Conservation (phyloP, 257 asterid genomes). For the Gentiana dahurica region DNA sequence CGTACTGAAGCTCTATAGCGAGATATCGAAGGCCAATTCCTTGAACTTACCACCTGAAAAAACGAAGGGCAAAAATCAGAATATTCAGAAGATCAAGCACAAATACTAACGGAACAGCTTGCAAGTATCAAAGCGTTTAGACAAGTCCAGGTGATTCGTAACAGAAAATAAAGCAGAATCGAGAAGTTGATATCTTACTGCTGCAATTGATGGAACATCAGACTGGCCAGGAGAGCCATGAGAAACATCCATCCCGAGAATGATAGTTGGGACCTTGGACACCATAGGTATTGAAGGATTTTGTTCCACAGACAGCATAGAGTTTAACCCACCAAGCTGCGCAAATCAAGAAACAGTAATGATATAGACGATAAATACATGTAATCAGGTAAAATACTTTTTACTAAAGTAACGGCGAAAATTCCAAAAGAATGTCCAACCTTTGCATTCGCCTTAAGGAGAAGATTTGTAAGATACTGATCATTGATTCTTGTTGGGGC, state of each 20-base stretch:
- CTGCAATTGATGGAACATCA: slow-evolving; percentile 92
- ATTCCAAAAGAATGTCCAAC: slow-evolving; percentile 18
- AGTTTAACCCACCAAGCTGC: slow-evolving; percentile 90
- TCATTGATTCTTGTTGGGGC: slow-evolving; percentile 66
- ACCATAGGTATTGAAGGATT: slow-evolving; percentile 55
- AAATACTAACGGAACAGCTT: too few species aligned
- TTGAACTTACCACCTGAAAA: slow-evolving; percentile 79
- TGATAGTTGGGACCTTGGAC: slow-evolving; percentile 67
- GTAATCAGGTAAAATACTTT: too few species aligned
- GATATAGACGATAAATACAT: too few species aligned
- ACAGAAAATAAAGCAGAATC: not conserved
- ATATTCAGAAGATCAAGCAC: too few species aligned
- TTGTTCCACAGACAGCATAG: slow-evolving; percentile 51
- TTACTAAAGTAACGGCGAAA: too few species aligned
- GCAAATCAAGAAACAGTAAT: not conserved
- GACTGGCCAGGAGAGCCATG: slow-evolving; percentile 98
- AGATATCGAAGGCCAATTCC: slow-evolving; percentile 90
- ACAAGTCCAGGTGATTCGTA: too few species aligned
- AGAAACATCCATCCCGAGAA: slow-evolving; percentile 94
- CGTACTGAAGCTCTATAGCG: slow-evolving; percentile 85
- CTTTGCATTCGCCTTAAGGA: slow-evolving; percentile 84
- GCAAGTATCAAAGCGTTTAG: too few species aligned
- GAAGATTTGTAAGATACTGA: slow-evolving; percentile 67
- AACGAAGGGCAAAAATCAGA: not conserved
- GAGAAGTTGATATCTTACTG: slow-evolving; percentile 32